Evolutionary conservation across 208 protist species (phyloP).

Genomic region (Trichomonas vaginalis): DNA sequence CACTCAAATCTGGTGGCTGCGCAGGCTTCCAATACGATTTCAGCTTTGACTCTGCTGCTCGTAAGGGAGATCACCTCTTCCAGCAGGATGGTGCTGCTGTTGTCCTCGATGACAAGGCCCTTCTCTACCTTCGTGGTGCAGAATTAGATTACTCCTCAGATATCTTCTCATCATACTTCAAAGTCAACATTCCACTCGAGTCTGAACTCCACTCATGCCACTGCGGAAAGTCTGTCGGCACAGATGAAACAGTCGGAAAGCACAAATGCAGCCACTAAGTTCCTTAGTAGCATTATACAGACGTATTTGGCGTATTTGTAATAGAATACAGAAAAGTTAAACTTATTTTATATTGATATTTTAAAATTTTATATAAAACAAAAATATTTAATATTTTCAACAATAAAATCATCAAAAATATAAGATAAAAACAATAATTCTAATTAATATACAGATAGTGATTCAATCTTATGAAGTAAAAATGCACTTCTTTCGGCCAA

Average conservation of each 20-base stretch:
- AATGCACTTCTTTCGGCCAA: not conserved
- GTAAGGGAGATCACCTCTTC: not conserved
- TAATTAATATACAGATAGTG: not conserved
- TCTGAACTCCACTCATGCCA: not conserved
- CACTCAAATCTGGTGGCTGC: not conserved
- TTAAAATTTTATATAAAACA: too few relatives aligned
- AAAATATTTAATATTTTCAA: not conserved
- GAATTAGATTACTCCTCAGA: not conserved
- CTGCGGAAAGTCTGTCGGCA: not conserved
- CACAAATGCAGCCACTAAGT: not conserved
- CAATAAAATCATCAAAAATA: not conserved
- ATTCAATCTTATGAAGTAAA: not conserved
- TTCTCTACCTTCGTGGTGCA: not conserved
- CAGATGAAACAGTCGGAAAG: not conserved
- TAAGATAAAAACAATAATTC: not conserved
- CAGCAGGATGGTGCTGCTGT: not conserved
- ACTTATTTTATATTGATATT: too few relatives aligned
- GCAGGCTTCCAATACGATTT: constrained; percentile 12
- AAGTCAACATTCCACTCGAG: not conserved
- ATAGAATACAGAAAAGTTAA: too few relatives aligned
- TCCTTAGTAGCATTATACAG: too few relatives aligned
- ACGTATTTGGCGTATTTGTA: too few relatives aligned
- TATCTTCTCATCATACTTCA: not conserved
- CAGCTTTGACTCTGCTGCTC: not conserved
- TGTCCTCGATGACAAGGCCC: not conserved